A percentile compares a stretch with the other conserved stretches of the same genome.
Evolutionary conservation across 2,329 filamentous ascomycete genomes (phyloP).

Genomic region (Microcyclosporella mali): DNA sequence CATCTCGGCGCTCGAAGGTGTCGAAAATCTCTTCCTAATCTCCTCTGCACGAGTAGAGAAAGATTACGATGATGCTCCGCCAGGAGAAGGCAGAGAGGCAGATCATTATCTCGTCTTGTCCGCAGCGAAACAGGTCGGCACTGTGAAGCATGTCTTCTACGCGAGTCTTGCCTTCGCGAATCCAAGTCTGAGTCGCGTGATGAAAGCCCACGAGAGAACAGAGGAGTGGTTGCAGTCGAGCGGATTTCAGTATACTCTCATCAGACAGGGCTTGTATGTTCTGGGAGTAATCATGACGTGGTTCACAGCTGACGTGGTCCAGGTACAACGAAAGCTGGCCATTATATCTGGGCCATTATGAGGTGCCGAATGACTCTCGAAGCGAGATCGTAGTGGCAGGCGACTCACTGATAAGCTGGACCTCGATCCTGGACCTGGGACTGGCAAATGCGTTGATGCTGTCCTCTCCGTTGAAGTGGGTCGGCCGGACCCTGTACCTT

Average conservation of each 20-base stretch:
- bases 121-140: constrained; percentile 31
- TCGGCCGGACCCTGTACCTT: constrained; percentile 37
- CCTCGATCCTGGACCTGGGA: constrained; percentile 39
- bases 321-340: constrained; percentile 44
- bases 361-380: constrained; percentile 31
- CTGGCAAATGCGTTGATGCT: constrained; percentile 39
- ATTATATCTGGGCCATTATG: constrained; percentile 43
- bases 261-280: constrained; percentile 37
- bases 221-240: constrained; percentile 35
- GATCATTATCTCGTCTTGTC: constrained; percentile 41
- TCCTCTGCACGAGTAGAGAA: constrained; percentile 40
- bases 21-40: constrained; percentile 41
- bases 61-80: constrained; percentile 40
- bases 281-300: no score
- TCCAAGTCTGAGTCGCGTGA: constrained; percentile 38
- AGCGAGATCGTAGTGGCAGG: constrained; percentile 35
- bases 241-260: constrained; percentile 31
- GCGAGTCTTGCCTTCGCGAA: constrained; percentile 40
- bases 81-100: constrained; percentile 38
- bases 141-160: constrained; percentile 44
- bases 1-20: constrained; percentile 32
- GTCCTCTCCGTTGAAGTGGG: constrained; percentile 28
- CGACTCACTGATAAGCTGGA: constrained; percentile 41
- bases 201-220: constrained; percentile 43
- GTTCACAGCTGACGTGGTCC: no score